phyloP scores from a whole-genome alignment of 768 basidiomycete genomes.

The Pleurotus tuoliensis region DNA sequence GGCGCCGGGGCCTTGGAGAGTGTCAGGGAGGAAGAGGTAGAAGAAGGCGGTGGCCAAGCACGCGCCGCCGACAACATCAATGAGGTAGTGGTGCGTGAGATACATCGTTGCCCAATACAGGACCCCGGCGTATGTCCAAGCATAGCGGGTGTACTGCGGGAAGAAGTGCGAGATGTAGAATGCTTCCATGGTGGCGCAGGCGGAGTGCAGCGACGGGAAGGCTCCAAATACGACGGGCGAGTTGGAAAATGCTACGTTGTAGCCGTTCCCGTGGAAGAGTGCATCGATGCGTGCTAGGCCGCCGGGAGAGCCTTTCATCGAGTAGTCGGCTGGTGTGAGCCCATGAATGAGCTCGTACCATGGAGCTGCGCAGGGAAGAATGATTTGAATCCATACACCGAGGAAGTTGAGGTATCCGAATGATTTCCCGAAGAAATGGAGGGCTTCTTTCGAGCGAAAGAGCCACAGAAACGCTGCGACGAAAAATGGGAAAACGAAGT shows the following conservation, averaged over 20 bases:
- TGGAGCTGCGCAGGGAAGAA: constrained; percentile 91
- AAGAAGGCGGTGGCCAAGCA: constrained; percentile 87
- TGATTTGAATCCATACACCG: constrained; percentile 84
- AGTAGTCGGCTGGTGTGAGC: constrained; percentile 90
- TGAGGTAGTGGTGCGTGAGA: constrained; percentile 96
- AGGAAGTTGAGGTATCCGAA: constrained; percentile 93
- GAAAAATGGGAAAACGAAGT: constrained; percentile 85
- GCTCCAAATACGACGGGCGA: constrained; percentile 96
- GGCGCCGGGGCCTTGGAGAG: constrained; percentile 56
- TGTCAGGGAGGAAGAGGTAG: constrained; percentile 84
- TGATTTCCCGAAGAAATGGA: constrained; percentile 80
- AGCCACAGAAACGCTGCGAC: constrained; percentile 87
- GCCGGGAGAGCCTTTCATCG: constrained; percentile 88
- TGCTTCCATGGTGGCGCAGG: constrained; percentile 86
- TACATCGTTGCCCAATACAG: constrained; percentile 99
- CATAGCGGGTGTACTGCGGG: constrained; percentile 60
- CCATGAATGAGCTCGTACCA: constrained; percentile 99
- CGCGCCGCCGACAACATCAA: constrained; percentile 93
- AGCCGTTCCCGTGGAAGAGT: constrained; percentile 72
- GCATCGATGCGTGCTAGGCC: constrained; percentile 91
- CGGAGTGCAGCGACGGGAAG: constrained; percentile 92
- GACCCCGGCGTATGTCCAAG: constrained; percentile 80
- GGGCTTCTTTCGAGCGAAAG: constrained; percentile 74
- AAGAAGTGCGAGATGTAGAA: constrained; percentile 96
- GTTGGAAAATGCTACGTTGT: constrained; percentile 76